Base-by-base conservation (phyloP, 1,284 basidiomycete genomes). In the Tilletia walkeri region DNA sequence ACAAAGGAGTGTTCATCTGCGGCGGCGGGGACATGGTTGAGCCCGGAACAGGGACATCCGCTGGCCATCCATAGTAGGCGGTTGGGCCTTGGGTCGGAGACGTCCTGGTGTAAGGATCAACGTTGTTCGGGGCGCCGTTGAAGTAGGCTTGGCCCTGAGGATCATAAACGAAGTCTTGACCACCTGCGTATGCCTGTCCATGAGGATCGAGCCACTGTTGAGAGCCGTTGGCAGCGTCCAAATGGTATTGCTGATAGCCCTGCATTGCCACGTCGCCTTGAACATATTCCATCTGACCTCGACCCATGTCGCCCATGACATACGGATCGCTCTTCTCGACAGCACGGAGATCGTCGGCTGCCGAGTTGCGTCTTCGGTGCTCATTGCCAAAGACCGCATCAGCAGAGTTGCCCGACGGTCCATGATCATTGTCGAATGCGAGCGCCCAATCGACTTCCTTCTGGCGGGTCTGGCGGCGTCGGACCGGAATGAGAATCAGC, bases 391-490 rank as follows among this genome's bases (percentile, higher is more conserved):
- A 63, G 34, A 63, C 20, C 4, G 20, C 59, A 41, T 63, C 34
- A 16, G 59, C 59, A 39, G 59, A 63, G 36, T 63, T 63, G 9
- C 39, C 59, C 16, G 59, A 63, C 16, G 59, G 59, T 12, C 59
- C 67, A 48, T 67, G 67, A 41, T 67, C 67, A 24, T 67, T 18
- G 39, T 54, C 67, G 48, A 45, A 45, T 24, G 53, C 67, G 9
- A 67, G 5, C 12, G 59, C 53, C 67, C 67, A 67, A 30, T 67
- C 67, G 53, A 67, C 67, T 12, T 67, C 67, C 20, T 67, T 67
- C 41, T 67, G 39, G 9, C 67, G 41, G 41, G 39, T 53, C 7
- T 49, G 48, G 24, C 67, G 67, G n/a, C 59, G 53, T 45, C 67
- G 67, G 16, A 67, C 49, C 9, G 67, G 47, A 41, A 67, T 67